Evolutionary conservation across 495 filamentous ascomycete species (phyloP).

Genomic region (Xylaria grammica): DNA sequence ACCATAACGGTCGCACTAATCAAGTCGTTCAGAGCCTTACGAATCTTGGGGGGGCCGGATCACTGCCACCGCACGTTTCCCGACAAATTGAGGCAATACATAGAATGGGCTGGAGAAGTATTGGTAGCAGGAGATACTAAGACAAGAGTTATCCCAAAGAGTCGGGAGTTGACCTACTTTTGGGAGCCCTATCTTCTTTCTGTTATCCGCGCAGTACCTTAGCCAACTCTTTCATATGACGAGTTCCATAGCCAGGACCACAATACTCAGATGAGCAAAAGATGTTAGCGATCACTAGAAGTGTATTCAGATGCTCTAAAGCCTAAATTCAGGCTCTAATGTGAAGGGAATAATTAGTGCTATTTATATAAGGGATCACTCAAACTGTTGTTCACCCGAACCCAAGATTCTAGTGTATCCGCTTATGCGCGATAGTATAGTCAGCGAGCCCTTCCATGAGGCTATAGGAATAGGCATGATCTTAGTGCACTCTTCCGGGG

Average conservation of each 20-base stretch:
- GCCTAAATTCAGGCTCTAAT: slow-evolving; percentile 66
- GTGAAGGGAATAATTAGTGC: too few species aligned
- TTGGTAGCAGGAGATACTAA: too few species aligned
- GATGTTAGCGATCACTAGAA: slow-evolving; percentile 78
- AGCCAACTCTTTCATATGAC: slow-evolving; percentile 57
- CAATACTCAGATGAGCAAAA: slow-evolving; percentile 73
- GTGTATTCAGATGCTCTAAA: slow-evolving; percentile 81
- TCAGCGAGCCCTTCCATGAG: slow-evolving; percentile 71
- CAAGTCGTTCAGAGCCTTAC: too few species aligned
- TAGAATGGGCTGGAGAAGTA: too few species aligned
- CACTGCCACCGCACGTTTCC: too few species aligned
- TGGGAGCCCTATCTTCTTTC: too few species aligned
- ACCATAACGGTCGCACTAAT: too few species aligned
- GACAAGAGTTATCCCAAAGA: too few species aligned
- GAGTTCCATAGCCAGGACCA: slow-evolving; percentile 74
- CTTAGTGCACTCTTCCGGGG: slow-evolving; percentile 61
- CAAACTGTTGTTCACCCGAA: slow-evolving; percentile 65
- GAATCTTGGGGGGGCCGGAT: too few species aligned
- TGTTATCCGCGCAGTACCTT: slow-evolving; percentile 39
- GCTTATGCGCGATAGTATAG: slow-evolving; percentile 72
- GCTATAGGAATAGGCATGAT: slow-evolving; percentile 68
- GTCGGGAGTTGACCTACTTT: too few species aligned
- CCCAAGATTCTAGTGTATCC: slow-evolving; percentile 81
- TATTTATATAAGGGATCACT: too few species aligned
- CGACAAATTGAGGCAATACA: too few species aligned